Evolutionary conservation across 2,329 filamentous ascomycete species (phyloP).

Genomic region (Gyromitra esculenta): DNA sequence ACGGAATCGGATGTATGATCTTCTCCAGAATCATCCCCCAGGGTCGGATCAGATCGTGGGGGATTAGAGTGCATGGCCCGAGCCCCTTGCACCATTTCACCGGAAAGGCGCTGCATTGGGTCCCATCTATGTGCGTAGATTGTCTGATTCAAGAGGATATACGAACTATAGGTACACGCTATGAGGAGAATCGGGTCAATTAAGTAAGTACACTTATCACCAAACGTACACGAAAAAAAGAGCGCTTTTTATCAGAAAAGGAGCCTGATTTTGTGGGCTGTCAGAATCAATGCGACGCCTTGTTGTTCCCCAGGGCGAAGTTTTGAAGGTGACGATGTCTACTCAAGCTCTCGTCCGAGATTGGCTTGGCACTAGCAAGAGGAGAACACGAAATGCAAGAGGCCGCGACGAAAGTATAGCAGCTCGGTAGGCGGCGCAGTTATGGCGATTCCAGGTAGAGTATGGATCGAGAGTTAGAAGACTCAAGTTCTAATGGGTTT

Average conservation of each 20-base stretch:
- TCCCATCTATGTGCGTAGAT: slow-evolving; percentile 30
- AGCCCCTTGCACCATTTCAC: slow-evolving; percentile 13
- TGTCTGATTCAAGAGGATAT: slow-evolving; percentile 3
- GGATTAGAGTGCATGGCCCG: slow-evolving; percentile 15
- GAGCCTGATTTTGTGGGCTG: background rate
- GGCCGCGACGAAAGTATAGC: background rate
- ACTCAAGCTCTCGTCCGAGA: slow-evolving; percentile 15
- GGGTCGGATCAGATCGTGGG: background rate
- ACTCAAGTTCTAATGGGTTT: slow-evolving; percentile 6
- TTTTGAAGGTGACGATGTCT: background rate
- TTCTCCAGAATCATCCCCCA: background rate
- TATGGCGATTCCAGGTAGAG: background rate
- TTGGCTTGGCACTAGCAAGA: background rate
- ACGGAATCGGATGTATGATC: background rate
- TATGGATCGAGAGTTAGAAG: background rate
- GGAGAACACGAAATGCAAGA: background rate
- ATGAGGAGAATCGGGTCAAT: slow-evolving; percentile 5
- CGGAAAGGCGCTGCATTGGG: slow-evolving; percentile 15
- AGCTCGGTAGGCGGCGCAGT: background rate
- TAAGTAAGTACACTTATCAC: slow-evolving; percentile 20
- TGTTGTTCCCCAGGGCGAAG: background rate
- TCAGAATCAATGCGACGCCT: background rate
- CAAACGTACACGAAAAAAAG: slow-evolving; percentile 18
- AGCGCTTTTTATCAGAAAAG: slow-evolving; percentile 20
- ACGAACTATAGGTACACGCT: background rate